Conservation (phyloP, 176 grass and related monocot genomes). For the Oryza nivara region DNA sequence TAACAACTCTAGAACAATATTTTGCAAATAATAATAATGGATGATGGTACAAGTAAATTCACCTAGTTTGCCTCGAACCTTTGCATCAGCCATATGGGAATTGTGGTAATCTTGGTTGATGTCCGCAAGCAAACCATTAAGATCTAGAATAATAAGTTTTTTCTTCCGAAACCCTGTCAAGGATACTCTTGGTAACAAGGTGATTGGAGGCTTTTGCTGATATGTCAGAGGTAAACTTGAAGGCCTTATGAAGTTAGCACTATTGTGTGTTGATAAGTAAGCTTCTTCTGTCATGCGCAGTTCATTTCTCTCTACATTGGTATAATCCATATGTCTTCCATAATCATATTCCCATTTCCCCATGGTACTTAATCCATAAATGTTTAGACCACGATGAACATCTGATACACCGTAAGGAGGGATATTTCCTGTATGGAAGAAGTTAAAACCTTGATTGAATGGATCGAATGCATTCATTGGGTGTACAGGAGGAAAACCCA, state of each 20-base stretch:
- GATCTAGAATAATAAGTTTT: conserved; percentile 95
- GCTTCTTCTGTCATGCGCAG: conserved; percentile 20
- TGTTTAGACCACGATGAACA: not conserved
- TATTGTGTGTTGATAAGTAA: conserved; percentile 7
- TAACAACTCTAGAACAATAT: conserved; percentile 8
- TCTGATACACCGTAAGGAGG: conserved; percentile 1
- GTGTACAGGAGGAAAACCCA: not conserved
- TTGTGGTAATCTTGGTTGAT: conserved; percentile 61
- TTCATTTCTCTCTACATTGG: conserved; percentile 25
- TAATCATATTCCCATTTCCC: conserved; percentile 18
- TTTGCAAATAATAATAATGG: conserved; percentile 37
- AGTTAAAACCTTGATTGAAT: conserved; percentile 39
- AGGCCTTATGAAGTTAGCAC: conserved; percentile 9
- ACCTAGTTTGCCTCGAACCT: conserved; percentile 81
- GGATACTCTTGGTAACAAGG: conserved; percentile 25
- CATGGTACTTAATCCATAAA: not conserved
- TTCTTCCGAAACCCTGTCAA: conserved; percentile 44
- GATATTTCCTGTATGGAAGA: conserved; percentile 32
- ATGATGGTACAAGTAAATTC: conserved; percentile 28
- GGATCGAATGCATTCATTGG: conserved; percentile 34
- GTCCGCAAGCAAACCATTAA: conserved; percentile 94
- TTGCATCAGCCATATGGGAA: conserved; percentile 64
- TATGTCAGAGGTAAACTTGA: conserved; percentile 37
- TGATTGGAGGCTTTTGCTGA: conserved; percentile 33
- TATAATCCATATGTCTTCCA: conserved; percentile 24